Base-by-base conservation (phyloP, 2,329 filamentous ascomycete genomes). In the Diatrype stigma region DNA sequence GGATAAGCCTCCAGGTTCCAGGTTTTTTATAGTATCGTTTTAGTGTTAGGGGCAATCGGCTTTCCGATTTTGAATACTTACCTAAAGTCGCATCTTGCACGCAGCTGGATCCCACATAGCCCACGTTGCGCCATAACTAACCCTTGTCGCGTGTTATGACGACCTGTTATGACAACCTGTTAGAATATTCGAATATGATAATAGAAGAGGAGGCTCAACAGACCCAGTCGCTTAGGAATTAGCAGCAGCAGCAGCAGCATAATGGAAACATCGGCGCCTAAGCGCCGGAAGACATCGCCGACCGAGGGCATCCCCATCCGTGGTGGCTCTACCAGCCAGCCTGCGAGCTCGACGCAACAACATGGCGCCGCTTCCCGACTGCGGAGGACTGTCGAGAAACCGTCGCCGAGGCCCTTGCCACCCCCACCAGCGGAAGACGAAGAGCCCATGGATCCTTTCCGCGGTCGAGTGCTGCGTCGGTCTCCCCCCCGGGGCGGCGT, bases 271-370 rank as follows among this genome's bases (percentile, higher is more conserved):
- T 81, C 83, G 23, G 79, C 83, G 45, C 73, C 81, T 5, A 88
- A 89, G 67, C 75, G 83, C 63, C 79, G 83, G 62, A 84, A 83
- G 63, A 83, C 76, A 21, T 85, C 82, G 53, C 79, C 82, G 17
- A 75, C 73, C 21, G 74, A 72, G 22, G 73, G 73, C 7, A 62
- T 75, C 46, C 62, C 72, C 21, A 63, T 74, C 56, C 56, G 53
- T 19, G 56, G 51, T 17, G 56, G 51, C 17, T 49, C 52, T 28
- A 42, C 45, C 6, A 54, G 52, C 47, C 56, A 56, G 12, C 55
- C 64, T 34, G 48, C 67, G 17, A 63, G 58, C 45, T 55, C 61
- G 2, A 50, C 55, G 42, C 60, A 53, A 56, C 60, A 53, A 56
- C 60, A 42, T 44, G 62, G 37, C 55, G 63, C 58, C 59, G 60